These are phyloP conservation scores for Metschnikowia reukaufii DNA, from an alignment of 805 yeast species.

Conservation along the genomic window DNA sequence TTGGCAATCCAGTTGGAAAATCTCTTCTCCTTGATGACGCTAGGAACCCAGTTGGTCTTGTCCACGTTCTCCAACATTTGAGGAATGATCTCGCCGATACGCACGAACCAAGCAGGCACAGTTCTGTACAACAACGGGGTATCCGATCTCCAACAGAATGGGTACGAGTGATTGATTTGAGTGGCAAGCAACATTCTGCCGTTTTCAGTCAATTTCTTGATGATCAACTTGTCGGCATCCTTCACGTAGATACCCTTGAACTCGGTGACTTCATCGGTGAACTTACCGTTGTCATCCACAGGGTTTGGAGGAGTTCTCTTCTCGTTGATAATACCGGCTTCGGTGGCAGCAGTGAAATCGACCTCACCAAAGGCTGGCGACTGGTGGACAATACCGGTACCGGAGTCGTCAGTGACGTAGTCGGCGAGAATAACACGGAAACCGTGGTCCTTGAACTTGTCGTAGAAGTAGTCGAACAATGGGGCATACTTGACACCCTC, in stretches of 20 bases:
- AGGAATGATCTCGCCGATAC: conserved; percentile 84
- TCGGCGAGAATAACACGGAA: conserved; percentile 80
- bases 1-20: conserved; percentile 97
- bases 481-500: conserved; percentile 82
- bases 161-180: conserved; percentile 93
- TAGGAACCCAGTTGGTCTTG: conserved; percentile 93
- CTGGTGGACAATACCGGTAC: conserved; percentile 99
- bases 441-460: conserved; percentile 70
- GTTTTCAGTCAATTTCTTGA: conserved; percentile 73
- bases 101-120: conserved; percentile 98
- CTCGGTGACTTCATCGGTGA: conserved; percentile 71
- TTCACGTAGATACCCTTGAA: conserved; percentile 86
- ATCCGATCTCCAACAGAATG: conserved; percentile 99
- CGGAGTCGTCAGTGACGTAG: conserved; percentile 89
- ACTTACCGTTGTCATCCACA: conserved; percentile 88
- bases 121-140: conserved; percentile 95
- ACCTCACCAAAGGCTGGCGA: conserved; percentile 99
- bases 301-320: conserved; percentile 84
- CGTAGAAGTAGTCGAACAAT: conserved; percentile 75
- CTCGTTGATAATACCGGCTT: conserved; percentile 71
- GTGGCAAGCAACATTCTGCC: conserved; percentile 75
- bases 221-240: conserved; percentile 91
- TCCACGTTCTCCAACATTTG: conserved; percentile 84
- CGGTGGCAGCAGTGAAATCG: conserved; percentile 83
- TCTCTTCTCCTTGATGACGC: conserved; percentile 85